Evolutionary conservation across 345 rosid genomes (phyloP).

Genomic region (Sonneratia alba): DNA sequence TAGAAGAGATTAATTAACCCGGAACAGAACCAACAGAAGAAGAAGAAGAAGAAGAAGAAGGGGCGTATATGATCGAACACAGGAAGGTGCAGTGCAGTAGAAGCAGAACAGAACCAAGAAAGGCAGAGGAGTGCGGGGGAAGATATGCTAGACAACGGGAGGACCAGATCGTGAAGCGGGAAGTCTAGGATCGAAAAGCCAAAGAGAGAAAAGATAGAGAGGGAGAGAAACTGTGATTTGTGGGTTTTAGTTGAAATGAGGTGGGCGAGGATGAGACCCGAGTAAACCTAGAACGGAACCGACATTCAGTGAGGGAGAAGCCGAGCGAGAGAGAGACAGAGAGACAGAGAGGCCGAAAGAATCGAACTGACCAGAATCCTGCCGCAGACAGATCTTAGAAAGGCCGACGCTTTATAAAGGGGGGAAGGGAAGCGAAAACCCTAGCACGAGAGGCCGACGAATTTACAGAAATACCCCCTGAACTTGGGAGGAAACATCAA

Average conservation of each 20-base stretch:
- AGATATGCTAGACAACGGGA: no score
- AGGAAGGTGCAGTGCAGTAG: neutral
- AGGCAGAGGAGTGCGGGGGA: neutral
- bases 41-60: no score
- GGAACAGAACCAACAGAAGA: no score
- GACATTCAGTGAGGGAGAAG: constrained; percentile 1
- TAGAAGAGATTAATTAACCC: no score
- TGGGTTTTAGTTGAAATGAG: neutral
- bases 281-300: neutral
- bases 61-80: neutral
- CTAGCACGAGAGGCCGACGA: neutral
- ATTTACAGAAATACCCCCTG: constrained; percentile 8
- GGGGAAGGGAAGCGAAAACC: constrained; percentile 7
- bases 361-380: neutral
- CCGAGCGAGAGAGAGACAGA: neutral
- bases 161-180: constrained; percentile 6
- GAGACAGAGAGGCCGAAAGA: neutral
- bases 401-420: neutral
- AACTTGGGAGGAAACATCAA: neutral
- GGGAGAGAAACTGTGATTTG: neutral
- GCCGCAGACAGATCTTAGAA: neutral
- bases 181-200: constrained; percentile 3
- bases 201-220: neutral
- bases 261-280: neutral
- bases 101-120: neutral